phyloP scores from a whole-genome alignment of 257 asterid species.

The Osmanthus fragrans region DNA sequence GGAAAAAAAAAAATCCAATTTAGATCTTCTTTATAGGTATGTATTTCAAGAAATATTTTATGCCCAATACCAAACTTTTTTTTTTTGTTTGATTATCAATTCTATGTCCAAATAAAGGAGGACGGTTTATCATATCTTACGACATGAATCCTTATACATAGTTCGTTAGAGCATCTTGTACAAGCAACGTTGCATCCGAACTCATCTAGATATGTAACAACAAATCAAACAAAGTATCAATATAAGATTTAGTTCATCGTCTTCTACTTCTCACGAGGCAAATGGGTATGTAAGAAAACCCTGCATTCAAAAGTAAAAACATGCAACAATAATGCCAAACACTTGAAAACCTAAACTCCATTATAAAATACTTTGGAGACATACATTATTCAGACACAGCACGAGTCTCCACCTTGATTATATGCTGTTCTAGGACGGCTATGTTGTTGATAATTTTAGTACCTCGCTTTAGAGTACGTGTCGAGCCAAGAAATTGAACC shows the following conservation, averaged over 20 bases:
- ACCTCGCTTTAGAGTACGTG: slow-evolving; percentile 21
- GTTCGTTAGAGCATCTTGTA: background rate
- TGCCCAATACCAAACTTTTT: background rate
- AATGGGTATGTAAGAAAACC: background rate
- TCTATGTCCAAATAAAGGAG: too few species aligned
- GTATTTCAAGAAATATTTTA: background rate
- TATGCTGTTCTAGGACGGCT: background rate
- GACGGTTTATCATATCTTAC: background rate
- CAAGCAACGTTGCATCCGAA: background rate
- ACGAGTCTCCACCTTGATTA: background rate
- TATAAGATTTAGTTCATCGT: background rate
- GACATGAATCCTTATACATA: background rate
- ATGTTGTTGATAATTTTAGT: background rate
- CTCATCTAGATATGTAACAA: background rate
- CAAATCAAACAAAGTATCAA: background rate
- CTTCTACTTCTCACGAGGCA: background rate
- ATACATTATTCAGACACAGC: background rate
- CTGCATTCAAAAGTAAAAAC: slow-evolving; percentile 27
- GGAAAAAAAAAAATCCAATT: slow-evolving; percentile 19
- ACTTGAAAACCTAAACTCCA: slow-evolving; percentile 30
- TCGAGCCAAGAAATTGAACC: slow-evolving; percentile 35
- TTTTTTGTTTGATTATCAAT: too few species aligned
- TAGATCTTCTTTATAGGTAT: slow-evolving; percentile 23
- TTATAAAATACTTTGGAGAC: background rate
- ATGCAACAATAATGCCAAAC: slow-evolving; percentile 46